Percentiles rank a stretch among this genome's conserved stretches.
Evolutionary conservation across 441 rosid genomes (phyloP).

Genomic region (Aquilaria agallochum): DNA sequence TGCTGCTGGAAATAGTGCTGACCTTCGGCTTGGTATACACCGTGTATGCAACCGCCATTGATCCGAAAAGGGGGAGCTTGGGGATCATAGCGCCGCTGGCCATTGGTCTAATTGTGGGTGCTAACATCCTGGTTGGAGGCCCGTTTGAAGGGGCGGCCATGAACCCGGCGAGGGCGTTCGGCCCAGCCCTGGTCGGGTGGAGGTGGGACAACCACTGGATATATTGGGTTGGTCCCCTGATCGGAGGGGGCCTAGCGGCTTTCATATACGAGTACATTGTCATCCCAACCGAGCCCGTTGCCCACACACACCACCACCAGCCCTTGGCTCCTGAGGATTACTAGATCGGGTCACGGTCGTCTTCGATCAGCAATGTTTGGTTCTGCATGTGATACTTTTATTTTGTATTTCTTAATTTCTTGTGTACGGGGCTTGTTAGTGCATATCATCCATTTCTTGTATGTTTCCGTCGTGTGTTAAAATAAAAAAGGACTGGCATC

Average conservation of each 20-base stretch:
- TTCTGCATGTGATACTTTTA: too few relatives aligned
- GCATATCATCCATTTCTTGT: too few relatives aligned
- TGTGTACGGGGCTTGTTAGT: too few relatives aligned
- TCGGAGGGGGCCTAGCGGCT: conserved; percentile 29
- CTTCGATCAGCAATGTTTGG: too few relatives aligned
- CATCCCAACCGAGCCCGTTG: conserved; percentile 11
- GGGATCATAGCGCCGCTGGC: conserved; percentile 26
- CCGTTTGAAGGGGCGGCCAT: conserved; percentile 28
- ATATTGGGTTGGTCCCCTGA: conserved; percentile 29
- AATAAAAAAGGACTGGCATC: too few relatives aligned
- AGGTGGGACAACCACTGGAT: conserved; percentile 28
- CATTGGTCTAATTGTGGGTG: conserved; percentile 22
- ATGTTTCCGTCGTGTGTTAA: too few relatives aligned
- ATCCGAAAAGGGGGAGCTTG: conserved; percentile 23
- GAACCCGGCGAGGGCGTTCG: conserved; percentile 29
- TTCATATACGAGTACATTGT: conserved; percentile 22
- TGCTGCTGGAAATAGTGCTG: conserved; percentile 24
- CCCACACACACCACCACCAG: conserved; percentile 24
- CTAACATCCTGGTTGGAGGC: conserved; percentile 29
- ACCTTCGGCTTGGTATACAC: conserved; percentile 29
- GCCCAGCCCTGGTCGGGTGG: conserved; percentile 28
- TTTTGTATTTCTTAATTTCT: too few relatives aligned
- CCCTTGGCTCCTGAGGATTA: conserved; percentile 18
- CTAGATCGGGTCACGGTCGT: background rate
- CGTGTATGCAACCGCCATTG: conserved; percentile 23